Percentiles rank a stretch among this genome's conserved stretches.
These are phyloP conservation scores for Fusarium succisae DNA, from an alignment of 2,329 filamentous ascomycete species.

Conservation along the genomic window DNA sequence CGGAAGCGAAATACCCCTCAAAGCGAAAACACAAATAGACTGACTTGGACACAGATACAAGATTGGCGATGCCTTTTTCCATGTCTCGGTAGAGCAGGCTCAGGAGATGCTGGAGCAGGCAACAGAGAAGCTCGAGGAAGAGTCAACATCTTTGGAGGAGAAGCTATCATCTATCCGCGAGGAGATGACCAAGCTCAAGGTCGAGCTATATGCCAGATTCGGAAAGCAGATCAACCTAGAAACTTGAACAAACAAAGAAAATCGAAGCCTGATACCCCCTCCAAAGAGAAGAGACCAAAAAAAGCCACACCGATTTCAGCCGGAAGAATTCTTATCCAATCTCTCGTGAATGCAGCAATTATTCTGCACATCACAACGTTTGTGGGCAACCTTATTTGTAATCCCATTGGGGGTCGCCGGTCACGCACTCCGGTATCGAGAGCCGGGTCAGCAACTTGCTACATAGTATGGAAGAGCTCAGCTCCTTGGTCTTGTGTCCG, in stretches of 20 bases:
- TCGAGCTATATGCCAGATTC: slow-evolving; percentile 92
- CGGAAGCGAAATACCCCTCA: slow-evolving; percentile 47
- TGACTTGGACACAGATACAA: slow-evolving; percentile 75
- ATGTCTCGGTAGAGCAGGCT: slow-evolving; percentile 82
- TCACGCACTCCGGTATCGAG: slow-evolving; percentile 28
- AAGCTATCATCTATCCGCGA: slow-evolving; percentile 78
- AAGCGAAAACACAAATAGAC: background rate
- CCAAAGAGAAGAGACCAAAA: slow-evolving; percentile 5
- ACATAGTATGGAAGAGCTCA: background rate
- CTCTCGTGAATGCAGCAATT: slow-evolving; percentile 16
- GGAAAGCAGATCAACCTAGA: slow-evolving; percentile 97
- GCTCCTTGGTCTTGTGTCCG: slow-evolving; percentile 4
- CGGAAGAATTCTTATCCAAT: slow-evolving; percentile 38
- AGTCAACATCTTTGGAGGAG: slow-evolving; percentile 80
- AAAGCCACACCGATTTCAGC: slow-evolving; percentile 7
- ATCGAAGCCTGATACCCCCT: slow-evolving; percentile 32
- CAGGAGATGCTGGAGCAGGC: slow-evolving; percentile 83
- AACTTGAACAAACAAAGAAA: slow-evolving; percentile 62
- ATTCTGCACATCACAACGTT: slow-evolving; percentile 16
- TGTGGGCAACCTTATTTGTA: slow-evolving; percentile 27
- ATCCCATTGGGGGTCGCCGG: slow-evolving; percentile 15
- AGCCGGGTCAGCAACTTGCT: slow-evolving; percentile 13
- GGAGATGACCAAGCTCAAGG: slow-evolving; percentile 90
- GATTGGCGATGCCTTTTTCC: slow-evolving; percentile 95
- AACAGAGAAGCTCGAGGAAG: slow-evolving; percentile 77